Evolutionary conservation across 106 monocot genomes (phyloP), one percentile per base, ranked within the genome.

Genomic region (Narthecium ossifragum): DNA sequence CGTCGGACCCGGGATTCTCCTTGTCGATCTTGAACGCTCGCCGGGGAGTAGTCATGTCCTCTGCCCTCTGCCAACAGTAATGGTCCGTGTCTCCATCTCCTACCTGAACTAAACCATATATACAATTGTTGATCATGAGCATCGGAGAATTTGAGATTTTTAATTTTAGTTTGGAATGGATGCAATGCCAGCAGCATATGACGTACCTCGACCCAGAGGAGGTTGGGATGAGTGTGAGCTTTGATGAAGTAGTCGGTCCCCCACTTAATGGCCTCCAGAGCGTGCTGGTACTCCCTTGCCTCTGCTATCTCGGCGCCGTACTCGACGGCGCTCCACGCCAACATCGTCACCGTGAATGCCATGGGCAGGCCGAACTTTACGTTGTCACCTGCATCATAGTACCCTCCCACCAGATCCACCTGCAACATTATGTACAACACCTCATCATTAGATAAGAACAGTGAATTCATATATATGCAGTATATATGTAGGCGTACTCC

Each of bases 321-420:
- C 65, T 85, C 79, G 17, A 68, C 53, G 8, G 64, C 73, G 15
- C 75, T 64, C 84, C 84, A 85, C 0, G 84, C 55, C 37, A 85
- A 65, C 84, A 85, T 75, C 10, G 84, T 85, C 17, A 85, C 46
- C 2, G 84, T 85, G 61, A 85, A 85, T 5, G 77, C 77, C 77
- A 77, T 77, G 17, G 77, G 77, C 3, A 77, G 54, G 2, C 77
- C 84, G 63, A 84, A 84, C 68, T 84, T 84, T 21, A 84, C 84
- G 47, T 84, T 56, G 63, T 84, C 84, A 2, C 77, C 84, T 8
- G 84, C 84, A 36, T 85, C 84, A 34, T 85, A 85, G 75, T 85
- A 85, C 2, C 84, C 84, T 31, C 84, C 84, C 1, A 85, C 75
- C 26, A 85, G 75, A 61, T 85, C 84, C 34, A 85, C 78, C 84